phyloP scores from a whole-genome alignment of 805 yeast genomes.

The Suhomyces emberorum region DNA sequence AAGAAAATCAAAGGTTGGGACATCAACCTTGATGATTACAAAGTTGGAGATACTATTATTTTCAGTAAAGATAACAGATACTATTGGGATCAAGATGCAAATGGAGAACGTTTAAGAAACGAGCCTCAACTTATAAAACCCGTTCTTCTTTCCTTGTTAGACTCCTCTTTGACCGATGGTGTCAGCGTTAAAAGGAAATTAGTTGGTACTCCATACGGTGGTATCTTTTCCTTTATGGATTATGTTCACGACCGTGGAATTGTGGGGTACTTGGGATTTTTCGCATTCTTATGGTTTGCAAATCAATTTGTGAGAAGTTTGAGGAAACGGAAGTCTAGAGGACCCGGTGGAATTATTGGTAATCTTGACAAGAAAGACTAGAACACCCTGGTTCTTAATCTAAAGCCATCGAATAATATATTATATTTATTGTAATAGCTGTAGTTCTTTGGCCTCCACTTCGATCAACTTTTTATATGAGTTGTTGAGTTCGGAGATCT shows the following conservation, averaged over 20 bases:
- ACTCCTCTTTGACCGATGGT: slow-evolving; percentile 22
- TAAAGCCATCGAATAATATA: too few species aligned
- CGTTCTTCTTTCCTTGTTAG: slow-evolving; percentile 39
- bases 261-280: slow-evolving; percentile 35
- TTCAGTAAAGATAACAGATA: slow-evolving; percentile 42
- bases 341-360: slow-evolving; percentile 3
- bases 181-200: slow-evolving; percentile 23
- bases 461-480: slow-evolving; percentile 38
- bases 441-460: slow-evolving; percentile 28
- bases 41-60: slow-evolving; percentile 56
- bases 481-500: slow-evolving; percentile 22
- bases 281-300: slow-evolving; percentile 11
- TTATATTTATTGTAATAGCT: not conserved
- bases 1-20: slow-evolving; percentile 36
- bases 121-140: slow-evolving; percentile 30
- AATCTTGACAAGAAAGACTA: slow-evolving; percentile 4
- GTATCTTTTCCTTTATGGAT: slow-evolving; percentile 40
- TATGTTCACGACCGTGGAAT: slow-evolving; percentile 42
- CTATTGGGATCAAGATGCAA: slow-evolving; percentile 30
- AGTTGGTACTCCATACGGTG: slow-evolving; percentile 44
- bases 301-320: slow-evolving; percentile 2
- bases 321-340: slow-evolving; percentile 4
- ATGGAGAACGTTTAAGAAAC: slow-evolving; percentile 36
- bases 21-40: slow-evolving; percentile 27
- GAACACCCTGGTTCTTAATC: too few species aligned